A percentile compares a stretch with the other conserved stretches of the same genome.
Evolutionary conservation across 768 basidiomycete genomes (phyloP).

Genomic region (Rhizopogon vesiculosus): DNA sequence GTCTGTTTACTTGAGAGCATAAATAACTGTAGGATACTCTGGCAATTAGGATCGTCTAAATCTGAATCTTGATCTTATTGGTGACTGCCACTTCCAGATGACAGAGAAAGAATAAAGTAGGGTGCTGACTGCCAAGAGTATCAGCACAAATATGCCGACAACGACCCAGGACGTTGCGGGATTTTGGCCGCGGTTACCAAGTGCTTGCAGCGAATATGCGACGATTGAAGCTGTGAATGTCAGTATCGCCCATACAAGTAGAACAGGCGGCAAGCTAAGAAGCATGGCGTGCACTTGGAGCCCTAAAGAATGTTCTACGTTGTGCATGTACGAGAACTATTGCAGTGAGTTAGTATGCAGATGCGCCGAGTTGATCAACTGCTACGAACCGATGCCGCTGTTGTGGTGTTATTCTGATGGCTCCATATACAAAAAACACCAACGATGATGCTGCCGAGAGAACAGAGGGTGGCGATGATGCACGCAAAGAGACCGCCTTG

Average conservation of each 20-base stretch:
- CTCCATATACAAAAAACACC: conserved; percentile 56
- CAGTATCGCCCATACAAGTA: conserved; percentile 53
- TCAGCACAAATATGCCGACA: conserved; percentile 35
- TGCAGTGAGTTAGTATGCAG: neutral
- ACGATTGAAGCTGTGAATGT: conserved; percentile 43
- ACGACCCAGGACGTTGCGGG: conserved; percentile 36
- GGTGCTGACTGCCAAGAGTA: conserved; percentile 31
- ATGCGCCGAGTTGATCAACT: neutral
- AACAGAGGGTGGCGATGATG: conserved; percentile 42
- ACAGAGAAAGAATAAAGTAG: conserved; percentile 45
- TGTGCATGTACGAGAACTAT: conserved; percentile 52
- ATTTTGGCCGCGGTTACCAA: conserved; percentile 14
- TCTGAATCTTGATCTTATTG: neutral
- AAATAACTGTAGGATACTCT: neutral
- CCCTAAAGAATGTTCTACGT: conserved; percentile 43
- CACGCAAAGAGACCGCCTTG: conserved; percentile 15
- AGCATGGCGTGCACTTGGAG: conserved; percentile 46
- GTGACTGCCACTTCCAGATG: conserved; percentile 37
- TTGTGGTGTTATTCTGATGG: conserved; percentile 44
- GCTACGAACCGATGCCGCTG: conserved; percentile 36
- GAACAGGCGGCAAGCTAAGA: conserved; percentile 46
- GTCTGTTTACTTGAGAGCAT: neutral
- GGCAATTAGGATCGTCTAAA: neutral
- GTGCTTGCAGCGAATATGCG: conserved; percentile 37
- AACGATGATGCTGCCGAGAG: conserved; percentile 51